phyloP scores from a whole-genome alignment of 306 rosid species.

The Hippophae tibetana region DNA sequence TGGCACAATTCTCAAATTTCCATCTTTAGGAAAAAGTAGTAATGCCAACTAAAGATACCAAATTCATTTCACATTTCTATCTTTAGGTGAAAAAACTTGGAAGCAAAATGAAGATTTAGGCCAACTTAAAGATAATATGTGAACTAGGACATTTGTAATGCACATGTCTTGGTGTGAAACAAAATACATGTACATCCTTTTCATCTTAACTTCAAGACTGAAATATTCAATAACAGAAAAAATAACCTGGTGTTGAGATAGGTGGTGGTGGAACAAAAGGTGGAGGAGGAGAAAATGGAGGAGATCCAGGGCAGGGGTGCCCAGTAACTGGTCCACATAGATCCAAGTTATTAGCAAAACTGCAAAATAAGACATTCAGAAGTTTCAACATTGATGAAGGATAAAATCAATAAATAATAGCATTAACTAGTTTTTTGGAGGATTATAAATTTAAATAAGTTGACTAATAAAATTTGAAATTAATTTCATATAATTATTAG shows the following conservation, averaged over 20 bases:
- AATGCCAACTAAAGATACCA: not conserved
- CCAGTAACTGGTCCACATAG: slow-evolving; percentile 99
- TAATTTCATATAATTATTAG: no score
- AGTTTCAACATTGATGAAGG: not conserved
- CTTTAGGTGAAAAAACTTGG: not conserved
- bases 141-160: no score
- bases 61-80: not conserved
- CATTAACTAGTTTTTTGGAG: no score
- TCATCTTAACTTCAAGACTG: not conserved
- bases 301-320: slow-evolving; percentile 97
- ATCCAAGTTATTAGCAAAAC: slow-evolving; percentile 89
- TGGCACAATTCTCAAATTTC: not conserved
- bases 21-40: not conserved
- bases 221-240: slow-evolving; percentile 7
- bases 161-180: not conserved
- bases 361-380: slow-evolving; percentile 32
- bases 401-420: no score
- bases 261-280: slow-evolving; percentile 96
- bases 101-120: not conserved
- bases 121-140: slow-evolving; percentile 6
- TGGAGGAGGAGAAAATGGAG: slow-evolving; percentile 99
- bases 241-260: slow-evolving; percentile 64
- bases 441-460: no score
- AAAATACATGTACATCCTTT: not conserved
- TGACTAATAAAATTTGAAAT: no score